Base-by-base conservation (phyloP, 2,329 filamentous ascomycete species). In the Fusarium oligoseptatum region DNA sequence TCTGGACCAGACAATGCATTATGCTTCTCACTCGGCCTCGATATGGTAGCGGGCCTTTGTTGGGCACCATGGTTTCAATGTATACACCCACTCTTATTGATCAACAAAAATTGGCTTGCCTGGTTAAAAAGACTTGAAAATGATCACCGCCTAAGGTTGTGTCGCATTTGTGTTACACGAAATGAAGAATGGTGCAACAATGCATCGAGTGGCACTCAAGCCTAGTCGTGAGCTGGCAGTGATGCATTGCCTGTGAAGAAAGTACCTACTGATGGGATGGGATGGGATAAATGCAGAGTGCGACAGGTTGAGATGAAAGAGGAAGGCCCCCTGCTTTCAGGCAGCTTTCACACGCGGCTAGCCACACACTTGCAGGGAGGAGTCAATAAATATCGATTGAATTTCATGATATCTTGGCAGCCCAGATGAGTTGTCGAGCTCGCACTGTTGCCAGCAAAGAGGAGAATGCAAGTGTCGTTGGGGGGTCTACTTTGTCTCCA, bases 81-180 rank as follows among this genome's bases (percentile, higher is more conserved):
- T 37, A 15, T 27, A 57, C 55, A 24, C 55, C 32, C 32, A 27
- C 27, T 55, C 27, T 20, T 32, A 12, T 8, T 32, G 27, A 55
- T 55, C 27, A 17, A 32, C 50, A 11, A 20, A 55, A 22, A 24
- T 36, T 37, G 41, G 32, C 36, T 41, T 45, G 32, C 20, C 10
- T 27, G 48, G 22, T 20, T 37, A 29, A 43, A 43, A 43, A 72
- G 68, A 66, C 64, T 55, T 62, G 61, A 45, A 32, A n/a, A 58
- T 45, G 55, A 60, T 61, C 50, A 69, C 67, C 67, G 58, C 39
- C 55, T 61, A 27, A 50, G 52, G 48, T 66, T 41, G 48, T 29
- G 68, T 76, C 11, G 27, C 29, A 74, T 68, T 56, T 17, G 70
- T 76, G 52, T 57, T 61, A 76, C 67, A 56, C 24, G 24, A 60